Evolutionary conservation across 208 protist species (phyloP).

Genomic region (Herpetomonas tarakana): DNA sequence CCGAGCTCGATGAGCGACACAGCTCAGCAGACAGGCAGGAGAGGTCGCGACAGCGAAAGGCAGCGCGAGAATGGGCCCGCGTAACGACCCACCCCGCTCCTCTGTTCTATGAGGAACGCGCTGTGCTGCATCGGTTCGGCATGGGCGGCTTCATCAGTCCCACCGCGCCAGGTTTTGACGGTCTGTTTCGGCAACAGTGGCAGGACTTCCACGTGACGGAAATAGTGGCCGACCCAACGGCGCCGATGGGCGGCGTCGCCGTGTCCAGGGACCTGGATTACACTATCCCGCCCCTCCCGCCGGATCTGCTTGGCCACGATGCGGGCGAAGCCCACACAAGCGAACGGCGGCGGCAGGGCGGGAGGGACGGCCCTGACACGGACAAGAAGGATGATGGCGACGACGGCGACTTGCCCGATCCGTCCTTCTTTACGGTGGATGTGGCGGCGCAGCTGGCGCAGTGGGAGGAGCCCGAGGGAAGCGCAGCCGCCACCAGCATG

Average conservation of each 20-base stretch:
- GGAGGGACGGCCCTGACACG: background rate
- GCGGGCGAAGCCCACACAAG: background rate
- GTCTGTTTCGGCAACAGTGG: constrained; percentile 64
- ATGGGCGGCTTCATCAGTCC: constrained; percentile 63
- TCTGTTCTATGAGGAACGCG: constrained; percentile 51
- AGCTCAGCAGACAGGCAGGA: no score
- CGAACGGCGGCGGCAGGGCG: background rate
- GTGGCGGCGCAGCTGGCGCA: constrained; percentile 16
- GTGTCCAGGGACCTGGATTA: constrained; percentile 43
- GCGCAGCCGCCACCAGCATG: background rate
- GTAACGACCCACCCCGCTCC: constrained; percentile 29
- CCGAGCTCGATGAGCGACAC: no score
- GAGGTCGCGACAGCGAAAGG: no score
- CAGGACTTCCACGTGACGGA: constrained; percentile 43
- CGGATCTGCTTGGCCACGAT: constrained; percentile 5
- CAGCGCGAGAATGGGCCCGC: constrained; percentile 5
- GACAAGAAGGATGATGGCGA: background rate
- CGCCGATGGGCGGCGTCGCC: constrained; percentile 15
- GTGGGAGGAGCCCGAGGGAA: constrained; percentile 17
- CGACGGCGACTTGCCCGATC: constrained; percentile 9
- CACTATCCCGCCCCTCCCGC: constrained; percentile 48
- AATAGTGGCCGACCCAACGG: constrained; percentile 20
- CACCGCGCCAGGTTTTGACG: constrained; percentile 38
- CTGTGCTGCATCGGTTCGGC: constrained; percentile 62
- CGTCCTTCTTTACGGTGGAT: constrained; percentile 67